Percentiles rank a stretch among this genome's conserved stretches.
These are phyloP conservation scores for Claviceps paspali DNA, from an alignment of 2,329 filamentous ascomycete genomes.

Conservation along the genomic window DNA sequence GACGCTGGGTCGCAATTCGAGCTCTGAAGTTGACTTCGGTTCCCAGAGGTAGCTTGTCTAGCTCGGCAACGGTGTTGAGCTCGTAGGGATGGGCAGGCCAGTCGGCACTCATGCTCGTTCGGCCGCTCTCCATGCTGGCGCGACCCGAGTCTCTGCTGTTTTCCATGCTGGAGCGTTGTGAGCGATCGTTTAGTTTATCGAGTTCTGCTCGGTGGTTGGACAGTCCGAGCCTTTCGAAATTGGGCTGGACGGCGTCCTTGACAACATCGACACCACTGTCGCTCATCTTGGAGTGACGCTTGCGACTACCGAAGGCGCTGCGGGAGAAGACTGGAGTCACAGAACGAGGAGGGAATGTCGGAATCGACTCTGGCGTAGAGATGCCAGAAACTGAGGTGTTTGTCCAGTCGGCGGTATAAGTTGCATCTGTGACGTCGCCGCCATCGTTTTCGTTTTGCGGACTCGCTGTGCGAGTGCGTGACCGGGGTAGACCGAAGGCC, in stretches of 20 bases:
- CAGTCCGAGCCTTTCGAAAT: slow-evolving; percentile 13
- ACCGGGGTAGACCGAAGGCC: slow-evolving; percentile 19
- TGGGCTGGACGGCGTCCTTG: slow-evolving; percentile 15
- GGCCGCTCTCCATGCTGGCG: slow-evolving; percentile 18
- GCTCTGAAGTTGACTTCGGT: slow-evolving; percentile 27
- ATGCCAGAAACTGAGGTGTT: slow-evolving; percentile 1
- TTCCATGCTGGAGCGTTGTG: slow-evolving; percentile 13
- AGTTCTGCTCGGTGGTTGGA: slow-evolving; percentile 11
- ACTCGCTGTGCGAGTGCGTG: slow-evolving; percentile 11
- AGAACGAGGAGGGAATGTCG: slow-evolving; percentile 6
- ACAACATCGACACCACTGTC: slow-evolving; percentile 18
- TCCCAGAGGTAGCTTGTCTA: slow-evolving; percentile 21
- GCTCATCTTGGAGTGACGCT: slow-evolving; percentile 14
- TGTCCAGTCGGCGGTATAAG: slow-evolving; percentile 5
- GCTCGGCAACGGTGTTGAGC: slow-evolving; percentile 22
- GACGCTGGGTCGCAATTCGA: slow-evolving; percentile 48
- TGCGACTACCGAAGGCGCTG: slow-evolving; percentile 10
- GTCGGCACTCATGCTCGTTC: slow-evolving; percentile 21
- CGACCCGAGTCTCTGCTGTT: slow-evolving; percentile 12
- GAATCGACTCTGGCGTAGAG: slow-evolving; percentile 6
- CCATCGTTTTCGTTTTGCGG: slow-evolving; percentile 6
- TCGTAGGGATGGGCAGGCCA: slow-evolving; percentile 25
- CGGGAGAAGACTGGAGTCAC: not conserved
- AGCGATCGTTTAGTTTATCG: slow-evolving; percentile 6
- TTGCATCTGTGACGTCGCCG: slow-evolving; percentile 8